phyloP scores from a whole-genome alignment of 1,284 basidiomycete species.

The Fomes fomentarius region DNA sequence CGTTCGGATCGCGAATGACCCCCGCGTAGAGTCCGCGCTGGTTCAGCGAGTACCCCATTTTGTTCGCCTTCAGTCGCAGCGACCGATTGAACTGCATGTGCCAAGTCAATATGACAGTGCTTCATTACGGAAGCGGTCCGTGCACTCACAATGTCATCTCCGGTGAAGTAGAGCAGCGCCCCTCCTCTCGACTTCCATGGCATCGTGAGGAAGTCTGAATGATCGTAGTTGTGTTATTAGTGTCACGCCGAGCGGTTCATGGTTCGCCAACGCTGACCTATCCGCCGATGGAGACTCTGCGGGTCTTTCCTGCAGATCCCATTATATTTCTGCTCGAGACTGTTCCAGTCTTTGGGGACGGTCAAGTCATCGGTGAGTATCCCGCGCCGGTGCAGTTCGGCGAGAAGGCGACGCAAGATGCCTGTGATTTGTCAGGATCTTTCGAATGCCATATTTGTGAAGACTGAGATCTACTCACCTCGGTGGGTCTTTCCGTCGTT shows the following conservation, averaged over 20 bases:
- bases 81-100: slow-evolving; percentile 82
- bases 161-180: slow-evolving; percentile 89
- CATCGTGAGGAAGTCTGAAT: slow-evolving; percentile 76
- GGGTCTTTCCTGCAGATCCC: slow-evolving; percentile 64
- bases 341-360: slow-evolving; percentile 64
- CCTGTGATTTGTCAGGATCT: too few relatives aligned
- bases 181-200: slow-evolving; percentile 81
- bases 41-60: slow-evolving; percentile 84
- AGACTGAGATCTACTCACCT: too few relatives aligned
- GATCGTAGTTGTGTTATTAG: too few relatives aligned
- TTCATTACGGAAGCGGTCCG: too few relatives aligned
- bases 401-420: slow-evolving; percentile 58
- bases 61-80: slow-evolving; percentile 82
- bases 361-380: slow-evolving; percentile 82
- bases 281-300: slow-evolving; percentile 57
- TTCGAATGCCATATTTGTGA: too few relatives aligned
- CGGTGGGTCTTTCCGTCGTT: slow-evolving; percentile 74
- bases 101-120: background rate
- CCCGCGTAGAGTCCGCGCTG: slow-evolving; percentile 79
- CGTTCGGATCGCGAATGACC: slow-evolving; percentile 70
- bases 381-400: slow-evolving; percentile 54
- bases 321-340: slow-evolving; percentile 78
- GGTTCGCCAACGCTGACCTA: too few relatives aligned
- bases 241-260: too few relatives aligned
- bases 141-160: slow-evolving; percentile 77